Base-by-base conservation (phyloP, 2,329 filamentous ascomycete genomes). In the Trichoderma breve region DNA sequence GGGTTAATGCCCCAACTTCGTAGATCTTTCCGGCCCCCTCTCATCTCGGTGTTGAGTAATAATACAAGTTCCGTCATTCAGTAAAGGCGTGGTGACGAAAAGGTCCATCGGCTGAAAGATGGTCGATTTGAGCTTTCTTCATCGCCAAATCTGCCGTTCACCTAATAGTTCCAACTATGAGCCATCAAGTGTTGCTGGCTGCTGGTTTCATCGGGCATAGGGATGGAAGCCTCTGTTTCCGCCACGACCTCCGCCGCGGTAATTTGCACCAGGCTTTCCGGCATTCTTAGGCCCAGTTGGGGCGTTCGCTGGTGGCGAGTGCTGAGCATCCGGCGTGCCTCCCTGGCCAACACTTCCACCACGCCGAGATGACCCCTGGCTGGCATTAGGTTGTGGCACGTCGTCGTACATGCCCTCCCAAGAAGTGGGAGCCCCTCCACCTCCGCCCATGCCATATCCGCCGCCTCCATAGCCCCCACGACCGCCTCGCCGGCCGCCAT, bases 341-440 rank as follows among this genome's bases (percentile, higher is more conserved):
- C 72, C 82, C 69, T 83, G 82, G 72, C 82, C 83, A 72, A 81
- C 82, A 77, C 82, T 81, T 75, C 82, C 82, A 79, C 83, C 76
- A 30, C 82, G 82, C 36, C 78, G 76, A 72, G 83, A 84, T 75
- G 85, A 84, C 24, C 77, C 76, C 71, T 82, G 81, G 76, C 83
- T 85, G 75, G 91, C 88, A 76, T 91, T 91, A 6, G 93, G 93
- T 79, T 95, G 93, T 18, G 94, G 95, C 2, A 95, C 93, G 80
- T 98, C 95, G 80, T 98, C 95, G 81, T 98, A 98, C 94, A 97
- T 97, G 78, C 95, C 95, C 81, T 98, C 95, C 94, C 95, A 98
- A 53, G 92, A 95, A 28, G 93, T 93, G n/a, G 92, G 92, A 18
- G 90, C 90, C 58, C 89, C 90, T 71, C 84, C 84, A 47, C 83